Percentiles rank a stretch among this genome's conserved stretches.
Conservation (phyloP, 345 rosid genomes). For the Ceriops zippeliana region DNA sequence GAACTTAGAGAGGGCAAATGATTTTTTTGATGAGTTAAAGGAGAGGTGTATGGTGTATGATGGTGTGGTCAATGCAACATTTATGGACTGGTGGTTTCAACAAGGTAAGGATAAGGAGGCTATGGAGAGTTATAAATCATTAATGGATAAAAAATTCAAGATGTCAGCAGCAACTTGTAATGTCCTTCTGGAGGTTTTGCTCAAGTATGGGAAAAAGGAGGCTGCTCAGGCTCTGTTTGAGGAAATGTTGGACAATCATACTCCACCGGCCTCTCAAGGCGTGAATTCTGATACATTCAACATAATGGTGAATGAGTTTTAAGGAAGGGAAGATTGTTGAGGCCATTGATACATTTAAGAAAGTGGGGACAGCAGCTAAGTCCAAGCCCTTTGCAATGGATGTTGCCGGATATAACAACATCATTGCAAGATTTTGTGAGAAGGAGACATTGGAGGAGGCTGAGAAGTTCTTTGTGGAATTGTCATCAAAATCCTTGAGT, state of each 20-base stretch:
- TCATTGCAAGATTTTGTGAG: slow-evolving; percentile 69
- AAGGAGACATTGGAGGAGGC: slow-evolving; percentile 75
- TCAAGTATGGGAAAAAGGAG: slow-evolving; percentile 58
- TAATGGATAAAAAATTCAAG: slow-evolving; percentile 70
- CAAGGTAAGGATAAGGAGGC: slow-evolving; percentile 83
- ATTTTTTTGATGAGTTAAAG: slow-evolving; percentile 80
- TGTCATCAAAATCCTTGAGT: slow-evolving; percentile 57
- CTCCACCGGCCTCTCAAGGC: slow-evolving; percentile 70
- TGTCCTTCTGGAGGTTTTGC: slow-evolving; percentile 72
- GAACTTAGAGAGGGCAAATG: slow-evolving; percentile 76
- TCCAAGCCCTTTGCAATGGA: slow-evolving; percentile 85
- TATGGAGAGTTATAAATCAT: slow-evolving; percentile 72
- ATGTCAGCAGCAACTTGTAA: slow-evolving; percentile 85
- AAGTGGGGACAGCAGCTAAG: slow-evolving; percentile 59
- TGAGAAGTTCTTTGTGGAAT: slow-evolving; percentile 50
- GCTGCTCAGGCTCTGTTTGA: slow-evolving; percentile 73
- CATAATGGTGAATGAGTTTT: slow-evolving; percentile 88
- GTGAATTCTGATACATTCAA: slow-evolving; percentile 84
- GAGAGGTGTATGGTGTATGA: slow-evolving; percentile 81
- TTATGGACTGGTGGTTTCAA: slow-evolving; percentile 95
- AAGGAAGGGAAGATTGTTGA: slow-evolving; percentile 59
- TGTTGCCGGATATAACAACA: slow-evolving; percentile 72
- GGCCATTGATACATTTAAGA: slow-evolving; percentile 63
- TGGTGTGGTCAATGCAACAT: slow-evolving; percentile 78
- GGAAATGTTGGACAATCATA: slow-evolving; percentile 85